A percentile compares a stretch with the other conserved stretches of the same genome.
phyloP scores from a whole-genome alignment of 139 green algal genomes.

The Tetraselmis chui region DNA sequence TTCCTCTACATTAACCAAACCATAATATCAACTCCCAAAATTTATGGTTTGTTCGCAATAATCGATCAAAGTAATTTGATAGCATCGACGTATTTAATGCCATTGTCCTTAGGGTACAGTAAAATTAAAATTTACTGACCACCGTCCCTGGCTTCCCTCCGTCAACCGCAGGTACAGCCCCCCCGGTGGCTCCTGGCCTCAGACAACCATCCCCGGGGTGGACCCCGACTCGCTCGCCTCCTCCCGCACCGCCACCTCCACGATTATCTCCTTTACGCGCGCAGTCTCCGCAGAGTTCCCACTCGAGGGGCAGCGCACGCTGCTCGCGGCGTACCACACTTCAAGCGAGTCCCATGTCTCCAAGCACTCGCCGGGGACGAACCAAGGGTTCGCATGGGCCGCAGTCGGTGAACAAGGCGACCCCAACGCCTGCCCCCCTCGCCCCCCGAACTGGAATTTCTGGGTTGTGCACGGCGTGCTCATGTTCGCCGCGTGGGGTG shows the following conservation, averaged over 20 bases:
- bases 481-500: constrained; percentile 31
- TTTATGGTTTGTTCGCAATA: too few relatives aligned
- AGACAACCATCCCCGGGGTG: not conserved
- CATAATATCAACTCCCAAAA: too few relatives aligned
- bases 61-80: too few relatives aligned
- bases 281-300: not conserved
- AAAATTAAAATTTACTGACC: too few relatives aligned
- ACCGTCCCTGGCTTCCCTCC: too few relatives aligned
- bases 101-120: too few relatives aligned
- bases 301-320: not conserved
- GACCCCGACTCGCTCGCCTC: not conserved
- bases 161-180: too few relatives aligned
- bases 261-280: not conserved
- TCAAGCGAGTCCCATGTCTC: not conserved
- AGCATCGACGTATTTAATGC: too few relatives aligned
- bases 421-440: not conserved
- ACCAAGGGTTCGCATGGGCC: not conserved
- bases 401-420: not conserved
- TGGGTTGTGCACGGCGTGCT: constrained; percentile 29
- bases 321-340: not conserved
- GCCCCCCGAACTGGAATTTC: not conserved
- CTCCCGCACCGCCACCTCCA: not conserved
- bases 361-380: not conserved
- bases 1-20: too few relatives aligned
- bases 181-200: not conserved